Conservation (phyloP, 73 alveolate genomes). For the Symbiodinium pilosum region DNA sequence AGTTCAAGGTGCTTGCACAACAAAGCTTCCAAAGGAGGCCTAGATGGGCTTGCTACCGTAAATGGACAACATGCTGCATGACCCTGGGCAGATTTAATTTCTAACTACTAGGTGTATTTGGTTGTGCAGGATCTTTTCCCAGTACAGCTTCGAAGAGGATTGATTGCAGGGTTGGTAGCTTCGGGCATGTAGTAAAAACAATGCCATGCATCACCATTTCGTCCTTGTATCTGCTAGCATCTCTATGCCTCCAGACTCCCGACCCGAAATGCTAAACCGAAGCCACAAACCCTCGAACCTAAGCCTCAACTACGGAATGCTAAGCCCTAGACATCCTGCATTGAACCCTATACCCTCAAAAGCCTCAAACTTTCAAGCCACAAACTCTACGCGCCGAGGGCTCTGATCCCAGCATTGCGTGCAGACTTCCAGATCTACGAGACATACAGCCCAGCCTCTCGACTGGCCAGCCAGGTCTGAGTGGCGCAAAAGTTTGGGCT, state of each 20-base stretch:
- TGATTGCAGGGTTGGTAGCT: too few relatives aligned
- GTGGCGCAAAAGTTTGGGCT: not conserved
- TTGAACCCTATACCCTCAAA: not conserved
- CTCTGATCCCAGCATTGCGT: constrained; percentile 90
- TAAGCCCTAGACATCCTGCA: not conserved
- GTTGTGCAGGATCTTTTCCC: too few relatives aligned
- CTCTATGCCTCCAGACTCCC: not conserved
- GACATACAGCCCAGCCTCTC: constrained; percentile 6
- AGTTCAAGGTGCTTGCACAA: too few relatives aligned
- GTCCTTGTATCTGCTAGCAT: too few relatives aligned
- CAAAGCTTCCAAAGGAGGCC: too few relatives aligned
- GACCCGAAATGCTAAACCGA: not conserved
- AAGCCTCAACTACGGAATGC: not conserved
- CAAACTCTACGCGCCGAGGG: constrained; percentile 2
- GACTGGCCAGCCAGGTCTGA: not conserved
- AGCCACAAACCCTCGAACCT: not conserved
- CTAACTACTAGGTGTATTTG: too few relatives aligned
- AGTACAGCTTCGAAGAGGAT: too few relatives aligned
- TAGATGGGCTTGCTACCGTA: too few relatives aligned
- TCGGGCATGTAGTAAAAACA: too few relatives aligned
- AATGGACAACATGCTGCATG: too few relatives aligned
- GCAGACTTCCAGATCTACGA: constrained; percentile 78
- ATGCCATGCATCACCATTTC: too few relatives aligned
- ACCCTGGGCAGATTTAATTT: too few relatives aligned
- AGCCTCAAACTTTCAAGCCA: not conserved